These are phyloP conservation scores for Xenosphaeropsis pyriputrescens DNA, from an alignment of 2,329 filamentous ascomycete species.

Conservation along the genomic window DNA sequence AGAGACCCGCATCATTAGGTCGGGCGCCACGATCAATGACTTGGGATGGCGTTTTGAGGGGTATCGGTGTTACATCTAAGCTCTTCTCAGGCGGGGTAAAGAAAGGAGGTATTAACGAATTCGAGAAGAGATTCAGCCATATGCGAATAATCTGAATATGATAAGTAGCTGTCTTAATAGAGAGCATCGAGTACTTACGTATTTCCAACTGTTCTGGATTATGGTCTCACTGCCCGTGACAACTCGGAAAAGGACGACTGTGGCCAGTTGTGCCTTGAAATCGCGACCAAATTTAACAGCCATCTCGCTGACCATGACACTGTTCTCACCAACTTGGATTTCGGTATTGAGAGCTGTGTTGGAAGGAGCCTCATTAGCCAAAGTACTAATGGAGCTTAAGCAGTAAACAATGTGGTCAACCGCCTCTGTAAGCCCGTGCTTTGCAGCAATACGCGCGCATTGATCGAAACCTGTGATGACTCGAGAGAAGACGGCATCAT, in stretches of 20 bases:
- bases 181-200: conserved; percentile 35
- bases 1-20: conserved; percentile 66
- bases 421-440: conserved; percentile 69
- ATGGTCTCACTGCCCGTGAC: conserved; percentile 72
- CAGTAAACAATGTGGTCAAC: conserved; percentile 89
- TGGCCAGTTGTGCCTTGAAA: conserved; percentile 85
- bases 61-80: conserved; percentile 66
- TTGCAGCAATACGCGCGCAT: conserved; percentile 82
- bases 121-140: conserved; percentile 90
- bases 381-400: conserved; percentile 76
- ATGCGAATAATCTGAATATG: conserved; percentile 63
- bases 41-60: conserved; percentile 80
- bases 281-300: conserved; percentile 92
- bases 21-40: conserved; percentile 79
- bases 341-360: conserved; percentile 90
- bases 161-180: conserved; percentile 20
- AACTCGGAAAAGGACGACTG: conserved; percentile 87
- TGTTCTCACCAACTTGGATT: conserved; percentile 80
- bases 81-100: conserved; percentile 48
- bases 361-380: conserved; percentile 60
- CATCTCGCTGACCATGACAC: conserved; percentile 96
- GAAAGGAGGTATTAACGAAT: conserved; percentile 78
- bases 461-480: conserved; percentile 94
- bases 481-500: conserved; percentile 87
- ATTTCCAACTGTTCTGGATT: conserved; percentile 63